phyloP scores from a whole-genome alignment of 2,329 filamentous ascomycete genomes.

The Pleoardoris graminearum region DNA sequence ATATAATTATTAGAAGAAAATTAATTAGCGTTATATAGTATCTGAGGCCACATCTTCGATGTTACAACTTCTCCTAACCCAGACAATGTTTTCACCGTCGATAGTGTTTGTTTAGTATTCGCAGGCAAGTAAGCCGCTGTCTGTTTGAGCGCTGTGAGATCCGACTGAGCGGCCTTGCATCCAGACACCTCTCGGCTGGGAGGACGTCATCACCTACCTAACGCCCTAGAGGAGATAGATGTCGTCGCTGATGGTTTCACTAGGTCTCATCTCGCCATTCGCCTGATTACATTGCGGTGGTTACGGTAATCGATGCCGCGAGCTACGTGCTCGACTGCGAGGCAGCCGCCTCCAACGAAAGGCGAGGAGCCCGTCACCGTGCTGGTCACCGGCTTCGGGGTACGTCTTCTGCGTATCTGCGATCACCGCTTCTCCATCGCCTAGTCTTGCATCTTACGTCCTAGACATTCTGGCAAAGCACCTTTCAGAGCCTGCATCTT shows the following conservation, averaged over 20 bases:
- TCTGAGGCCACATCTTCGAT: too few species aligned
- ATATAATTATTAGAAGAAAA: too few species aligned
- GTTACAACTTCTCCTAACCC: too few species aligned
- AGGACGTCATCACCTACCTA: neutral
- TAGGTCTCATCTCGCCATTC: too few species aligned
- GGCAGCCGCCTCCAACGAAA: constrained; percentile 35
- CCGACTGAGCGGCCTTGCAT: neutral
- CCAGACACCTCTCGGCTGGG: neutral
- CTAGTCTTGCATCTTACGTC: too few species aligned
- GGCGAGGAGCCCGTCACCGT: constrained; percentile 40
- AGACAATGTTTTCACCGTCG: neutral
- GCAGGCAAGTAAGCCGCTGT: neutral
- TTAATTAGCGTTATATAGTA: too few species aligned
- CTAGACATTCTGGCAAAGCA: too few species aligned
- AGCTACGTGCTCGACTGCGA: constrained; percentile 25
- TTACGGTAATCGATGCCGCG: constrained; percentile 18
- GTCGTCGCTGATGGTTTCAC: too few species aligned
- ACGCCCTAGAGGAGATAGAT: too few species aligned
- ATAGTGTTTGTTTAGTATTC: too few species aligned
- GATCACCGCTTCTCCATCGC: neutral
- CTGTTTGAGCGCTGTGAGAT: neutral
- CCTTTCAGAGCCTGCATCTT: too few species aligned
- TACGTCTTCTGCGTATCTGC: constrained; percentile 13
- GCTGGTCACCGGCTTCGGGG: constrained; percentile 44
- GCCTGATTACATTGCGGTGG: neutral